Percentiles rank a stretch among this genome's conserved stretches.
These are phyloP conservation scores for Hypomontagnella monticulosa DNA, from an alignment of 495 filamentous ascomycete species.

Conservation along the genomic window DNA sequence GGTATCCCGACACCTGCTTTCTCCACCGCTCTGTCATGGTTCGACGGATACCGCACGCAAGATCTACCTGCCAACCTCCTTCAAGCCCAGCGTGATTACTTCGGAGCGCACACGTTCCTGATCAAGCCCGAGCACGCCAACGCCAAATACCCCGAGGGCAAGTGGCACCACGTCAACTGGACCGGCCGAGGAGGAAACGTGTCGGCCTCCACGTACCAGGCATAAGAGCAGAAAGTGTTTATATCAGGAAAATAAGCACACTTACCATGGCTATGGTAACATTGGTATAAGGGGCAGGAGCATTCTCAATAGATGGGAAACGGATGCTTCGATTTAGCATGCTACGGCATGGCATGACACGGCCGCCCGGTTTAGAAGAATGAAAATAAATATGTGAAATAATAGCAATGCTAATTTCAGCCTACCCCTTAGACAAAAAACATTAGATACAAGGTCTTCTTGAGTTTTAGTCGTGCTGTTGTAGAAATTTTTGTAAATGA, in stretches of 20 bases:
- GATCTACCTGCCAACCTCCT: constrained; percentile 96
- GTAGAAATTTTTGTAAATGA: neutral
- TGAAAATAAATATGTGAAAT: constrained; percentile 38
- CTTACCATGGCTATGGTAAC: constrained; percentile 8
- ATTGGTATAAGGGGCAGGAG: constrained; percentile 10
- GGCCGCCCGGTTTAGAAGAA: constrained; percentile 27
- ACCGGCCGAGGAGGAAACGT: constrained; percentile 97
- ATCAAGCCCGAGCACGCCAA: constrained; percentile 92
- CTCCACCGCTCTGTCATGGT: constrained; percentile 95
- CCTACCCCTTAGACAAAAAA: constrained; percentile 16
- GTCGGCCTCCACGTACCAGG: constrained; percentile 95
- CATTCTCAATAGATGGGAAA: constrained; percentile 33
- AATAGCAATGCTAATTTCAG: constrained; percentile 19
- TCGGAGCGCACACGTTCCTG: constrained; percentile 97
- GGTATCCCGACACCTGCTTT: constrained; percentile 96
- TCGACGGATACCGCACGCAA: constrained; percentile 96
- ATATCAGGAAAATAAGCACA: constrained; percentile 6
- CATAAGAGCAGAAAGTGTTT: constrained; percentile 67
- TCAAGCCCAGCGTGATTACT: constrained; percentile 99
- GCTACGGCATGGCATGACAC: constrained; percentile 25
- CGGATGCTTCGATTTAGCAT: constrained; percentile 22
- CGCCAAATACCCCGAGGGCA: constrained; percentile 82
- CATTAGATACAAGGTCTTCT: neutral
- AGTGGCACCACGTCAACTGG: constrained; percentile 99
- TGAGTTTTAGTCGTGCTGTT: neutral